A percentile compares a stretch with the other conserved stretches of the same genome.
These are phyloP conservation scores for Aeschynomene evenia DNA, from an alignment of 306 rosid genomes.

Conservation along the genomic window DNA sequence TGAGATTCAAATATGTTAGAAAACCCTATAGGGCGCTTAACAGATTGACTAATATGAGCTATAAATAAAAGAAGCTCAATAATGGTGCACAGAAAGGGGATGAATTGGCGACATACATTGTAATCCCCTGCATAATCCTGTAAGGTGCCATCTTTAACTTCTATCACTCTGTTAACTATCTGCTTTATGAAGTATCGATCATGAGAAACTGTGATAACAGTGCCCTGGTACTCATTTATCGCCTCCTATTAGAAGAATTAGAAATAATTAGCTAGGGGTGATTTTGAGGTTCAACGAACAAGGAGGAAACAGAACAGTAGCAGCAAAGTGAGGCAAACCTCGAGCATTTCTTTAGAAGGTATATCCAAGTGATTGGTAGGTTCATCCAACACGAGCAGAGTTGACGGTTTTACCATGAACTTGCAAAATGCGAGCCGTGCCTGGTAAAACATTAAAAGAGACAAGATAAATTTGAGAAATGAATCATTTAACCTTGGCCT, in stretches of 20 bases:
- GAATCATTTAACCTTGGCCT: conserved; percentile 5
- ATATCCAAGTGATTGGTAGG: conserved; percentile 98
- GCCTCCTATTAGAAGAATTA: conserved; percentile 70
- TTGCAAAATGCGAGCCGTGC: conserved; percentile 97
- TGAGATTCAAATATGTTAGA: conserved; percentile 31
- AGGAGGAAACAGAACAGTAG: conserved; percentile 14
- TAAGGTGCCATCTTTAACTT: conserved; percentile 64
- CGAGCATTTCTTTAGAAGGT: conserved; percentile 99
- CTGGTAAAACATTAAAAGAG: conserved; percentile 46
- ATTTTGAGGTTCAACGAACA: conserved; percentile 13
- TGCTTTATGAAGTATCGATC: conserved; percentile 94
- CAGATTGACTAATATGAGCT: not conserved
- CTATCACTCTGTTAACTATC: conserved; percentile 92
- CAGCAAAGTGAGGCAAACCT: conserved; percentile 49
- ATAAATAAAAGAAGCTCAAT: not conserved
- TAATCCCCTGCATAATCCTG: conserved; percentile 94
- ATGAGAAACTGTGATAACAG: conserved; percentile 92
- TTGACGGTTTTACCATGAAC: conserved; percentile 97
- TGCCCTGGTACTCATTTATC: conserved; percentile 74
- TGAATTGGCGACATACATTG: conserved; percentile 61
- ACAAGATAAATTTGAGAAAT: conserved; percentile 14
- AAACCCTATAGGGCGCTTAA: conserved; percentile 1
- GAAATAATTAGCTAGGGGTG: conserved; percentile 20
- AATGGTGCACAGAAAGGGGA: conserved; percentile 5
- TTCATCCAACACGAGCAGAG: conserved; percentile 85